Conservation (phyloP, 768 basidiomycete genomes). For the Collybiopsis confluens region DNA sequence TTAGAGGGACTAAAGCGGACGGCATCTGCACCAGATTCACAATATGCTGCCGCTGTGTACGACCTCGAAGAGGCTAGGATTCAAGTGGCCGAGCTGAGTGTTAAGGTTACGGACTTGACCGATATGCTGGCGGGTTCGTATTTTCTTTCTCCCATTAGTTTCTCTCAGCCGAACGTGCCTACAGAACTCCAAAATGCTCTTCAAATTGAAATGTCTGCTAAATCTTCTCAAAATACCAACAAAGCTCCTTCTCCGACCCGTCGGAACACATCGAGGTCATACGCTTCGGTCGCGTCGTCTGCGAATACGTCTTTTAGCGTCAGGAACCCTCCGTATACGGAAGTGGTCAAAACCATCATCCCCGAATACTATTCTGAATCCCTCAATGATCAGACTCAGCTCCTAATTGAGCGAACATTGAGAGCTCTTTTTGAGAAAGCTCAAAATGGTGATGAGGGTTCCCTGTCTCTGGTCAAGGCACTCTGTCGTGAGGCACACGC, state of each 20-base stretch:
- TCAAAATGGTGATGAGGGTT: background rate
- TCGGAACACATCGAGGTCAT: too few relatives aligned
- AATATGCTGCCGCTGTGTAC: background rate
- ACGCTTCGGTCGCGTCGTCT: too few relatives aligned
- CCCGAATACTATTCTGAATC: background rate
- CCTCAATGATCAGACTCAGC: background rate
- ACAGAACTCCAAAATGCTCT: too few relatives aligned
- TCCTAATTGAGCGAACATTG: background rate
- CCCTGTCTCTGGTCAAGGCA: background rate
- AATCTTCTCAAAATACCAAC: too few relatives aligned
- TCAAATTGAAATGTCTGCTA: too few relatives aligned
- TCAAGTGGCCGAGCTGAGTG: background rate
- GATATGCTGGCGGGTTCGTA: background rate
- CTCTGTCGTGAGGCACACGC: conserved; percentile 3
- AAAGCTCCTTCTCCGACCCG: too few relatives aligned
- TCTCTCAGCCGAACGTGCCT: background rate
- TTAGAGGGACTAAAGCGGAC: background rate
- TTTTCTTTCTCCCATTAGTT: background rate
- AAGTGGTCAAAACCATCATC: background rate
- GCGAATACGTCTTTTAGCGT: too few relatives aligned
- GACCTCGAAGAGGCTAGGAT: background rate
- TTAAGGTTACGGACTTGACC: too few relatives aligned
- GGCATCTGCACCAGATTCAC: background rate
- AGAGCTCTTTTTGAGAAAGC: background rate
- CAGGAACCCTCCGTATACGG: background rate